Percentiles rank a stretch among this genome's conserved stretches.
phyloP scores from a whole-genome alignment of 2,329 filamentous ascomycete species.

The Plectosphaerella sp. region DNA sequence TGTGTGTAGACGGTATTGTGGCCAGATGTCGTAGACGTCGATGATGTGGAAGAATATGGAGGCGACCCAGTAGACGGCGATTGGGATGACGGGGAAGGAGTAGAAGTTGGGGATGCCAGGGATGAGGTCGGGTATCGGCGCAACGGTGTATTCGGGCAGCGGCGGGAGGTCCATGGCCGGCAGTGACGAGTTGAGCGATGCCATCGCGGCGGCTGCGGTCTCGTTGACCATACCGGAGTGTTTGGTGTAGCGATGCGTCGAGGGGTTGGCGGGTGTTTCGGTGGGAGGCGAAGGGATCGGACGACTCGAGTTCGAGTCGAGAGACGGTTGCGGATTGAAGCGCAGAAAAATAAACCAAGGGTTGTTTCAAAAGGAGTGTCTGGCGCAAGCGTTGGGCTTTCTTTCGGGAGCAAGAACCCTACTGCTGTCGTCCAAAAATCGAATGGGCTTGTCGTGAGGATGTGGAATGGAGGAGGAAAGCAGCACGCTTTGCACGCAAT shows the following conservation, averaged over 20 bases:
- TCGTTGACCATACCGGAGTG: constrained; percentile 33
- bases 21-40: constrained; percentile 80
- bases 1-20: constrained; percentile 90
- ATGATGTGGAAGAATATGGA: constrained; percentile 85
- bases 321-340: neutral
- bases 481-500: neutral
- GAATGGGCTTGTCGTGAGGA: no score
- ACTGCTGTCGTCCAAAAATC: neutral
- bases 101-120: constrained; percentile 78
- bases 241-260: neutral
- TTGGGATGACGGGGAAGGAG: constrained; percentile 69
- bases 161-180: constrained; percentile 67
- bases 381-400: neutral
- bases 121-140: constrained; percentile 66
- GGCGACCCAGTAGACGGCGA: constrained; percentile 82
- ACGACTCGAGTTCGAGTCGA: neutral
- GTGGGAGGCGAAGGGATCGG: neutral
- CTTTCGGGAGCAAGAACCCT: neutral
- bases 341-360: neutral
- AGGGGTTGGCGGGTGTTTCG: neutral
- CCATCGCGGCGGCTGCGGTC: constrained; percentile 22
- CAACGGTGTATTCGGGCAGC: constrained; percentile 75
- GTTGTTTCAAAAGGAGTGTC: constrained; percentile 2
- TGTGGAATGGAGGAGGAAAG: neutral
- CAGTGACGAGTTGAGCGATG: constrained; percentile 49